Evolutionary conservation across 2,329 filamentous ascomycete species (phyloP).

Genomic region (Amauroascus verrucosus): DNA sequence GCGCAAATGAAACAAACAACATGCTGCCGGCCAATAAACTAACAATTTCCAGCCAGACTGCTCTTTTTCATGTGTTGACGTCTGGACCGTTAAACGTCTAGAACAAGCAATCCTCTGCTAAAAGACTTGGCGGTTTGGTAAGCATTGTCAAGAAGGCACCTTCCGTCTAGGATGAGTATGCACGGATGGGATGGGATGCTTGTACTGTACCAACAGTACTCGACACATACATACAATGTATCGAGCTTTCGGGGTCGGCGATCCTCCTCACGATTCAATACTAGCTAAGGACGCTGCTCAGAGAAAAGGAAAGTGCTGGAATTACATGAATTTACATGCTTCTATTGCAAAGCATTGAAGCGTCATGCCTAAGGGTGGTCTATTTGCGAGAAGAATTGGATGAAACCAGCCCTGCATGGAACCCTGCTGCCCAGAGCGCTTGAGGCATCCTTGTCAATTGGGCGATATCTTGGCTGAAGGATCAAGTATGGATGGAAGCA

Average conservation of each 20-base stretch:
- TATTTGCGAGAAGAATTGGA: not conserved
- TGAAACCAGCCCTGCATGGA: conserved; percentile 6
- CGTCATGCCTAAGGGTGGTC: not conserved
- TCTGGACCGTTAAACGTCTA: not conserved
- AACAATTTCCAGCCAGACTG: not conserved
- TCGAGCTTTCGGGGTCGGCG: too few species aligned
- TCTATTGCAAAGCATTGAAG: not conserved
- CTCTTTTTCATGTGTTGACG: not conserved
- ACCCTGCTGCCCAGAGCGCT: not conserved
- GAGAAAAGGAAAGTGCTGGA: too few species aligned
- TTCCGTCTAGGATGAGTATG: too few species aligned
- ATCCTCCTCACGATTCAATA: too few species aligned
- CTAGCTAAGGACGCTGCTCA: too few species aligned
- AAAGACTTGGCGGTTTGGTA: not conserved
- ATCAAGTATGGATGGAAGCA: not conserved
- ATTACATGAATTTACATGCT: too few species aligned
- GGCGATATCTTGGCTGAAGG: not conserved
- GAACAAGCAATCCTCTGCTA: not conserved
- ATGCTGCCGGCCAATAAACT: not conserved
- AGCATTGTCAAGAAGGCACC: not conserved
- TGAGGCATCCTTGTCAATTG: not conserved
- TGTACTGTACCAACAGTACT: too few species aligned
- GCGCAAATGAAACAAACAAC: not conserved
- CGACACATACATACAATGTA: too few species aligned
- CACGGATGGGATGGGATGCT: too few species aligned